A percentile compares a stretch with the other conserved stretches of the same genome.
phyloP scores from a whole-genome alignment of 1,139 yeast genomes.

The Kurtzmaniella quercitrusa region DNA sequence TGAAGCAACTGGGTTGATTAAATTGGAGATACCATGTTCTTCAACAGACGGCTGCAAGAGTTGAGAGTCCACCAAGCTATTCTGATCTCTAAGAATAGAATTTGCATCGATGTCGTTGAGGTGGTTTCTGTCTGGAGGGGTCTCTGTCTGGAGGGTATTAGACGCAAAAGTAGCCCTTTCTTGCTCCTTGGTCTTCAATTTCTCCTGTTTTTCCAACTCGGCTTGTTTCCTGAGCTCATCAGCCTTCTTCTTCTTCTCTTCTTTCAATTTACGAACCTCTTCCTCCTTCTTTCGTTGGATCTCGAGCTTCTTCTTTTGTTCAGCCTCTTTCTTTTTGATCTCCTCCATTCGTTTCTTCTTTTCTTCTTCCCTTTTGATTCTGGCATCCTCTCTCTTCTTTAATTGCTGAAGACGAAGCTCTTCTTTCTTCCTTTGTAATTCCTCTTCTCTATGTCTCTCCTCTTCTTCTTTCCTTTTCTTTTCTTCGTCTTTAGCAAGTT shows the following conservation, averaged over 20 bases:
- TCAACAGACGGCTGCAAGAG: not conserved
- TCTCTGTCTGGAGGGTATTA: constrained; percentile 12
- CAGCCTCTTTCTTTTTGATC: constrained; percentile 43
- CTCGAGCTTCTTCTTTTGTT: constrained; percentile 34
- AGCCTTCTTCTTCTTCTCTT: constrained; percentile 39
- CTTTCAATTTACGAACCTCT: constrained; percentile 32
- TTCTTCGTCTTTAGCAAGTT: constrained; percentile 75
- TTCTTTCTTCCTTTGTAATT: constrained; percentile 30
- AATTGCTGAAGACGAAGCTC: constrained; percentile 40
- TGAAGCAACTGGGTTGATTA: not conserved
- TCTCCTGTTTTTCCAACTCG: constrained; percentile 43
- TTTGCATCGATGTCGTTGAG: constrained; percentile 37
- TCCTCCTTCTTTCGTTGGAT: constrained; percentile 53
- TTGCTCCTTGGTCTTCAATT: constrained; percentile 35
- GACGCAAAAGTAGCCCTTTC: constrained; percentile 17
- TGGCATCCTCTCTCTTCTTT: constrained; percentile 45
- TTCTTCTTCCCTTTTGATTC: constrained; percentile 50
- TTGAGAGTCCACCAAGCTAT: constrained; percentile 12
- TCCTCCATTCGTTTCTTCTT: constrained; percentile 43
- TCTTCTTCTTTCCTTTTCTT: constrained; percentile 57
- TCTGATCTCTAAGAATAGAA: constrained; percentile 20
- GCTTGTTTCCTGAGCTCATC: constrained; percentile 37
- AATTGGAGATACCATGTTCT: not conserved
- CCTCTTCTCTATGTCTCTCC: constrained; percentile 31
- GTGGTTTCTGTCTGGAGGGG: not conserved